Base-by-base conservation (phyloP, 2,329 filamentous ascomycete genomes). In the Epichloe typhina region DNA sequence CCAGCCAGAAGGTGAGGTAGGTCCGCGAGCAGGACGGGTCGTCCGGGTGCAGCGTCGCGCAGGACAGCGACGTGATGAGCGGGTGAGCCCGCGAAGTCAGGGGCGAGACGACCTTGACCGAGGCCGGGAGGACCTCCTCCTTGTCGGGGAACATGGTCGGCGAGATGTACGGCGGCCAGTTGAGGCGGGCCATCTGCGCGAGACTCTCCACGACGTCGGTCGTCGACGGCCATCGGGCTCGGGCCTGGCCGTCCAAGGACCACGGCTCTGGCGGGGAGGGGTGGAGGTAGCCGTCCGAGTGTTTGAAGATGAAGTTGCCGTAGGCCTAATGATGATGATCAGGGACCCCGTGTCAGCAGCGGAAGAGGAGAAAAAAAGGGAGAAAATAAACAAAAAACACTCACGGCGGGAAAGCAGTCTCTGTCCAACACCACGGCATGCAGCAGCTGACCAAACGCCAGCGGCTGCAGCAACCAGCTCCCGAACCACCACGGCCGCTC, bases 21-120 rank as follows among this genome's bases (percentile, higher is more conserved):
- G 88, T 94, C 33, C 87, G 86, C 38, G 84, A 77, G 66, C 91
- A 98, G 17, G 87, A 95, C 1, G 91, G 90, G 60, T 95, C 87
- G 17, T 79, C 75, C 0, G 91, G 90, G 64, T 98, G 91, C 2
- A 97, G 79, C 2, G 91, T 77, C 1, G 91, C 91, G 68, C 93
- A 98, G 42, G 88, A 91, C 19, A 96, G 79, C 26, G 83, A 84
- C 9, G 79, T 83, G 64, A 95, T 91, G 41, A 88, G 81, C 1
- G 91, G 91, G 62, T 97, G 91, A 0, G 91, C 91, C 31, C 85
- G 79, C 1, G 85, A 83, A 1, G 88, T 88, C 50, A 97, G 80
- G 1, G 89, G 86, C 0, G 83, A 76, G 51, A 96, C 83, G 12
- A 77, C 70, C 21, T 74, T 64, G n/a, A 95, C 75, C 3, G 82